Conservation (phyloP, 2,329 filamentous ascomycete species). For the Intubia oerlemansii region DNA sequence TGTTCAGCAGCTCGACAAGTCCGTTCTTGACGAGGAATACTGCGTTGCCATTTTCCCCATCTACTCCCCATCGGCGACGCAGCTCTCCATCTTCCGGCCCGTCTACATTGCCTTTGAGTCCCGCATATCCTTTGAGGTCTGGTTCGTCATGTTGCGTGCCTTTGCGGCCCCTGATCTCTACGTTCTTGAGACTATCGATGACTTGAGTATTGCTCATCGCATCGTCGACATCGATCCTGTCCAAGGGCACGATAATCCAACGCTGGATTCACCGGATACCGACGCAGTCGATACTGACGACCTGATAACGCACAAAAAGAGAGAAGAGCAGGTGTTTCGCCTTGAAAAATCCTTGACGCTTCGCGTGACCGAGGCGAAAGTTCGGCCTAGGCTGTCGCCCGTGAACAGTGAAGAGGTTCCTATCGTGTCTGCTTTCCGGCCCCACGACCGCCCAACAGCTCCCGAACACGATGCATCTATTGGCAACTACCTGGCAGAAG, state of each 20-base stretch:
- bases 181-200: conserved; percentile 36
- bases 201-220: too few species aligned
- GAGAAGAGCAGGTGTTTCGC: conserved; percentile 36
- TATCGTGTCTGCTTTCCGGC: too few species aligned
- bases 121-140: conserved; percentile 84
- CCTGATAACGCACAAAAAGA: too few species aligned
- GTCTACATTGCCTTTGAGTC: conserved; percentile 78
- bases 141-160: conserved; percentile 79
- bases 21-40: conserved; percentile 79
- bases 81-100: conserved; percentile 60
- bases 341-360: conserved; percentile 39
- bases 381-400: conserved; percentile 18
- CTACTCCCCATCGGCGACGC: conserved; percentile 55
- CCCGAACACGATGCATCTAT: conserved; percentile 14
- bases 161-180: conserved; percentile 89
- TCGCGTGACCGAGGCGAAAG: conserved; percentile 39
- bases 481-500: conserved; percentile 60
- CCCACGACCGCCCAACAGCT: conserved; percentile 11
- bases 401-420: conserved; percentile 8
- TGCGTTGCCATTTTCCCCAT: conserved; percentile 93
- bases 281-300: too few species aligned
- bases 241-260: too few species aligned
- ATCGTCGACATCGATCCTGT: too few species aligned
- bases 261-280: too few species aligned
- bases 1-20: conserved; percentile 74